Percentiles rank a stretch among this genome's conserved stretches.
Evolutionary conservation across 208 protist species (phyloP).

Genomic region (Novymonas esmeraldas): DNA sequence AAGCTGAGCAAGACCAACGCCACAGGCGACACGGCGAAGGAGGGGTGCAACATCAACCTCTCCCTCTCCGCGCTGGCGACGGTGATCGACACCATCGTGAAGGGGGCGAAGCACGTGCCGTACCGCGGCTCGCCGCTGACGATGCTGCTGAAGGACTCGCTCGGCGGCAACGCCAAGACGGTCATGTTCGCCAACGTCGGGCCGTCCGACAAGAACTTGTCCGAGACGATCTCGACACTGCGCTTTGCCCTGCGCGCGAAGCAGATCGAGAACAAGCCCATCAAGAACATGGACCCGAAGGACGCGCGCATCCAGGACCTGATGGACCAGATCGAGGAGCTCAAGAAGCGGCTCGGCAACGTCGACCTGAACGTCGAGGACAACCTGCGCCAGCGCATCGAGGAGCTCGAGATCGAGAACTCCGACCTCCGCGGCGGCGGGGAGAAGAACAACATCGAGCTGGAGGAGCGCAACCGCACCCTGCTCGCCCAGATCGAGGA

Average conservation of each 20-base stretch:
- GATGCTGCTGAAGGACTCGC: conserved; percentile 93
- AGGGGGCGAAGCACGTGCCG: conserved; percentile 89
- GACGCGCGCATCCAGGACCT: conserved; percentile 89
- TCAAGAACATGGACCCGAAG: conserved; percentile 94
- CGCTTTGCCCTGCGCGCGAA: conserved; percentile 90
- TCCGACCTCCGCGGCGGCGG: conserved; percentile 70
- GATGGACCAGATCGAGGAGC: conserved; percentile 89
- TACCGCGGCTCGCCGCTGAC: conserved; percentile 92
- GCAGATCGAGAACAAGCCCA: conserved; percentile 96
- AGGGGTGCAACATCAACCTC: conserved; percentile 95
- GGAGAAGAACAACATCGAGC: conserved; percentile 84
- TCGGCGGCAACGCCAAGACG: conserved; percentile 92
- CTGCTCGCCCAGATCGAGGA: conserved; percentile 80
- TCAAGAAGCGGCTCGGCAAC: conserved; percentile 84
- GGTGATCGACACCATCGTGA: conserved; percentile 92
- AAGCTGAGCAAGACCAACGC: conserved; percentile 94
- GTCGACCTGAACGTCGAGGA: conserved; percentile 93
- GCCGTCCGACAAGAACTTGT: conserved; percentile 85
- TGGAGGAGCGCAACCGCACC: conserved; percentile 73
- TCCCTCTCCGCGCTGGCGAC: conserved; percentile 92
- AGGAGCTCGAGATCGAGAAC: conserved; percentile 93
- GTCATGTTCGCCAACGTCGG: conserved; percentile 93
- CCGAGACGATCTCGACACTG: conserved; percentile 91
- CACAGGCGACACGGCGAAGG: conserved; percentile 92
- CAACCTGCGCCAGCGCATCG: conserved; percentile 84